These are phyloP conservation scores for Aspergillus glaucus DNA, from an alignment of 2,329 filamentous ascomycete species.

Conservation along the genomic window DNA sequence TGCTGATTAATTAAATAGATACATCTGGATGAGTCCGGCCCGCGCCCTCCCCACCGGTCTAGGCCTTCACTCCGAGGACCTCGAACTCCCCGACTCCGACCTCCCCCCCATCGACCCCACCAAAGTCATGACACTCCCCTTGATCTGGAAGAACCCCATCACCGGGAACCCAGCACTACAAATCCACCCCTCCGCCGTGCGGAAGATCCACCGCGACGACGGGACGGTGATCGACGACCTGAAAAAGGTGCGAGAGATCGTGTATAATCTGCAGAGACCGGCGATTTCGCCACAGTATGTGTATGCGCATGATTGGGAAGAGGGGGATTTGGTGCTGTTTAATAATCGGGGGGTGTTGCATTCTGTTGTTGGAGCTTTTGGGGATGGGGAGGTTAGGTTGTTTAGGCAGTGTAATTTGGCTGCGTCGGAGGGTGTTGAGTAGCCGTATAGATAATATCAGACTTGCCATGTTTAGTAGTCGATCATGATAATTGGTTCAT, in stretches of 20 bases:
- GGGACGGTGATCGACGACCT: conserved; percentile 66
- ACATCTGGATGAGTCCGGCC: conserved; percentile 72
- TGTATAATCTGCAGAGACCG: conserved; percentile 66
- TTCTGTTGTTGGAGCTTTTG: conserved; percentile 68
- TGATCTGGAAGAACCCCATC: conserved; percentile 71
- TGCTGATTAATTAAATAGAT: conserved; percentile 10
- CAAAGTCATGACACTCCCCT: conserved; percentile 66
- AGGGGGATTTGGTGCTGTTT: conserved; percentile 71
- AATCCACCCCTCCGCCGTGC: conserved; percentile 66
- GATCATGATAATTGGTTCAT: not conserved
- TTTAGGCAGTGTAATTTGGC: conserved; percentile 77
- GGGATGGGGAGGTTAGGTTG: conserved; percentile 64
- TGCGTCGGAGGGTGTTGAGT: conserved; percentile 14
- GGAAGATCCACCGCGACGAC: conserved; percentile 60
- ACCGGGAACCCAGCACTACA: conserved; percentile 65
- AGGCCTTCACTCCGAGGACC: conserved; percentile 61
- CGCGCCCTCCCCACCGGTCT: conserved; percentile 62
- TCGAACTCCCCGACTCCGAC: conserved; percentile 54
- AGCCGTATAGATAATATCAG: not conserved
- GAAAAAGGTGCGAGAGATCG: conserved; percentile 58
- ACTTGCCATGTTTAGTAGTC: not conserved
- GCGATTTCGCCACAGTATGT: conserved; percentile 63
- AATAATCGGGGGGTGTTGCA: conserved; percentile 72
- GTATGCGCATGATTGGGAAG: conserved; percentile 70
- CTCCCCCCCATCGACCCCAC: conserved; percentile 59